Conservation (phyloP, 208 protist genomes). For the Herpetomonas samuelpessoai region DNA sequence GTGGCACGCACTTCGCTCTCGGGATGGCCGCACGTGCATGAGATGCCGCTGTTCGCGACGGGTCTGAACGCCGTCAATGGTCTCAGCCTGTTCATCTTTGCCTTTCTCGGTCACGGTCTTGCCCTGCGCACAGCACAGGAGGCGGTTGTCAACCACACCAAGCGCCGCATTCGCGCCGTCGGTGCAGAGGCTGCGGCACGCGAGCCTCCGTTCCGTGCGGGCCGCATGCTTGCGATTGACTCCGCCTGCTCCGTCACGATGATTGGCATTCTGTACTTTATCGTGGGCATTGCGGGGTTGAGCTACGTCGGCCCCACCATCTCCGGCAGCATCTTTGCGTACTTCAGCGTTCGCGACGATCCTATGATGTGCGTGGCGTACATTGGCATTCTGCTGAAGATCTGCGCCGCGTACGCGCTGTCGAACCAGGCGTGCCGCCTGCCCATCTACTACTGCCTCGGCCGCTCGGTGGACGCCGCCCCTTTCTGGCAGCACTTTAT, state of each 20-base stretch:
- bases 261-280: constrained; percentile 62
- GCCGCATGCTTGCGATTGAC: constrained; percentile 45
- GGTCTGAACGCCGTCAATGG: constrained; percentile 54
- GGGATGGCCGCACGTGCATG: constrained; percentile 36
- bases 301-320: constrained; percentile 59
- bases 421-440: constrained; percentile 60
- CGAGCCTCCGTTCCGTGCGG: constrained; percentile 29
- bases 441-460: constrained; percentile 54
- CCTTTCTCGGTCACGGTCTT: constrained; percentile 72
- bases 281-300: constrained; percentile 71
- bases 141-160: constrained; percentile 20
- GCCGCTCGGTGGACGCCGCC: constrained; percentile 44
- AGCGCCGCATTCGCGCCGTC: constrained; percentile 19
- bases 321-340: constrained; percentile 40
- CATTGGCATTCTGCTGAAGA: constrained; percentile 65
- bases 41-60: constrained; percentile 39
- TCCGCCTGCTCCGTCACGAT: constrained; percentile 43
- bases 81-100: constrained; percentile 72
- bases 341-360: constrained; percentile 52
- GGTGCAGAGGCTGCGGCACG: too few species aligned
- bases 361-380: constrained; percentile 68
- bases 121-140: constrained; percentile 50
- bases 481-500: constrained; percentile 67
- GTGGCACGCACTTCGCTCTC: constrained; percentile 50
- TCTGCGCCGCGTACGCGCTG: constrained; percentile 56